Percentiles rank a stretch among this genome's conserved stretches.
phyloP scores from a whole-genome alignment of 2,329 filamentous ascomycete species.

The Aspergillus fumigatiaffinis region DNA sequence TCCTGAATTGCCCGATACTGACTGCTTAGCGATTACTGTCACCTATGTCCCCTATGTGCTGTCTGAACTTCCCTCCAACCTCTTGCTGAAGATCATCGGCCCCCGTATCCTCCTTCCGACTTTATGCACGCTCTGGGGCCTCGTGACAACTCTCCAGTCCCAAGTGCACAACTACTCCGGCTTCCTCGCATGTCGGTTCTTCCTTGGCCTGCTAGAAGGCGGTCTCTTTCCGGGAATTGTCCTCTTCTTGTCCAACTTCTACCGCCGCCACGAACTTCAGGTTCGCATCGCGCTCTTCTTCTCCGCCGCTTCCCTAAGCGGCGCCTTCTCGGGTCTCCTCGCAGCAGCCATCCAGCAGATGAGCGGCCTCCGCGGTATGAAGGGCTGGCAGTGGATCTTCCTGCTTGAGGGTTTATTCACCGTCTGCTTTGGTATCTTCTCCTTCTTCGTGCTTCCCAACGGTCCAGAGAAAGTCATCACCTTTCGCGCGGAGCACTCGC shows the following conservation, averaged over 20 bases:
- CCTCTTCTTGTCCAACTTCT: slow-evolving; percentile 22
- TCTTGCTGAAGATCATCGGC: slow-evolving; percentile 13
- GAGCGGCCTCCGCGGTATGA: slow-evolving; percentile 39
- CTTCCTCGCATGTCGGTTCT: slow-evolving; percentile 48
- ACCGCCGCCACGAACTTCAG: slow-evolving; percentile 26
- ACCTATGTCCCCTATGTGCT: slow-evolving; percentile 16
- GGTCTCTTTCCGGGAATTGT: slow-evolving; percentile 48
- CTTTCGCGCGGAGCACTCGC: slow-evolving; percentile 47
- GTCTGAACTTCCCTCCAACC: slow-evolving; percentile 14
- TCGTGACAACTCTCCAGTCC: slow-evolving; percentile 36
- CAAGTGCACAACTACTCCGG: slow-evolving; percentile 11
- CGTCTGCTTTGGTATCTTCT: slow-evolving; percentile 46
- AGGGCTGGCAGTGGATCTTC: slow-evolving; percentile 28
- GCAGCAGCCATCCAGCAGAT: slow-evolving; percentile 45
- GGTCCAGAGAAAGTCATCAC: slow-evolving; percentile 60
- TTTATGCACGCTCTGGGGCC: slow-evolving; percentile 36
- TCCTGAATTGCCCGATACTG: not conserved
- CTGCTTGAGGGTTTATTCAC: slow-evolving; percentile 44
- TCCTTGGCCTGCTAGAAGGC: slow-evolving; percentile 62
- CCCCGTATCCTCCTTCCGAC: slow-evolving; percentile 30
- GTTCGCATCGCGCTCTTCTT: slow-evolving; percentile 28
- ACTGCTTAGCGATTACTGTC: slow-evolving; percentile 10
- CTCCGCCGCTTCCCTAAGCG: slow-evolving; percentile 27
- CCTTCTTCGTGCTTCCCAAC: slow-evolving; percentile 56
- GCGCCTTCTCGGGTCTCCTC: slow-evolving; percentile 48